Evolutionary conservation across 768 basidiomycete species (phyloP), one percentile per base, ranked within the genome.

Genomic region (Kwoniella sp.): DNA sequence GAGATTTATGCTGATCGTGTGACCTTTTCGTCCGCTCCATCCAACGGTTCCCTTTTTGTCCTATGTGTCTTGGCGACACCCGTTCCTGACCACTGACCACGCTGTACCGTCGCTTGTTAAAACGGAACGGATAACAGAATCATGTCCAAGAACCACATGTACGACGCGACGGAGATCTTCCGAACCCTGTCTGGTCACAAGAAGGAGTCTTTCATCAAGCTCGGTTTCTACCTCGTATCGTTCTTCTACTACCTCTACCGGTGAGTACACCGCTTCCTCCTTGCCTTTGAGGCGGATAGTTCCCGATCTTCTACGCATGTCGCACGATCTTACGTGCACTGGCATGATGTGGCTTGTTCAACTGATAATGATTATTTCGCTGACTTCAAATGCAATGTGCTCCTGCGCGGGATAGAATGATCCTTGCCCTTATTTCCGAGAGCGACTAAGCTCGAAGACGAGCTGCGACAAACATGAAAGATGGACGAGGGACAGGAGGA

Each of bases 131-230:
- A n/a, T 15, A 29, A 11, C 77, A 96, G 93, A 83, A 93, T 97
- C 79, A 86, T 89, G 72, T 88, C 88, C 81, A 92, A 92, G 79
- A 89, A 89, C 76, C 94, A 98, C 83, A 95, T 97, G 92, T 98
- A 96, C 79, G 96, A 99, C 79, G 96, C 96, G 60, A 98, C 95
- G 25, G 96, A 99, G 83, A 99, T 98, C 71, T 99, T 99, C 86
- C 87, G 96, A 72, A 93, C 94, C 62, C 83, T 98, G 53, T 86
- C 89, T 15, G 87, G 86, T 45, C 96, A 98, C 83, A 99, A 99
- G 84, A 96, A 92, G 78, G 95, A 94, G 83, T 89, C 89, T 72
- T 95, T 96, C 77, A 85, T 93, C 82, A 96, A 95, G 83, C 88
- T 96, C 61, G 93, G 91, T 53, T 73, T 75, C 60, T 78, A 78